phyloP scores from a whole-genome alignment of 495 filamentous ascomycete species.

The Hypoxylon fragiforme region DNA sequence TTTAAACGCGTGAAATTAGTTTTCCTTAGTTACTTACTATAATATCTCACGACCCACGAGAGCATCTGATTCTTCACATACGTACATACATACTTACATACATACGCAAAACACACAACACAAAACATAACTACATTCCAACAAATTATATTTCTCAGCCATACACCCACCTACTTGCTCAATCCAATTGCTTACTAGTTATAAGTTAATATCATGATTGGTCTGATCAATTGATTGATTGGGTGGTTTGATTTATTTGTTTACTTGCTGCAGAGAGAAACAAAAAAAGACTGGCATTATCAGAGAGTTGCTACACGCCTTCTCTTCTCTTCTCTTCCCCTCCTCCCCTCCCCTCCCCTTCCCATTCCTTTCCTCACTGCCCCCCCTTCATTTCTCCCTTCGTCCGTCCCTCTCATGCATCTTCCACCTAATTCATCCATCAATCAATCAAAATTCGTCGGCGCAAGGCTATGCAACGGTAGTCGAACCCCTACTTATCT shows the following conservation, averaged over 20 bases:
- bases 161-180: no score
- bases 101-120: no score
- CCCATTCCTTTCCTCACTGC: background rate
- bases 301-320: background rate
- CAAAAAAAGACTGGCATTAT: slow-evolving; percentile 7
- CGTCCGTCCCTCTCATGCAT: background rate
- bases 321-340: background rate
- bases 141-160: no score
- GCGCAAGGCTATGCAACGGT: background rate
- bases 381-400: background rate
- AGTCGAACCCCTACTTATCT: background rate
- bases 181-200: background rate
- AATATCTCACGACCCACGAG: no score
- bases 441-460: background rate
- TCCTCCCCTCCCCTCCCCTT: background rate
- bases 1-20: no score
- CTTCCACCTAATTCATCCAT: background rate
- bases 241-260: no score
- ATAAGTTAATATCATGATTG: background rate
- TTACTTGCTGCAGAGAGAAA: background rate
- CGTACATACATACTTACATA: background rate
- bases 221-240: no score
- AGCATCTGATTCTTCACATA: background rate
- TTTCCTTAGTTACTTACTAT: no score
- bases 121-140: no score